Percentiles rank a stretch among this genome's conserved stretches.
Conservation (phyloP, 768 basidiomycete species). For the Daedalea quercina region DNA sequence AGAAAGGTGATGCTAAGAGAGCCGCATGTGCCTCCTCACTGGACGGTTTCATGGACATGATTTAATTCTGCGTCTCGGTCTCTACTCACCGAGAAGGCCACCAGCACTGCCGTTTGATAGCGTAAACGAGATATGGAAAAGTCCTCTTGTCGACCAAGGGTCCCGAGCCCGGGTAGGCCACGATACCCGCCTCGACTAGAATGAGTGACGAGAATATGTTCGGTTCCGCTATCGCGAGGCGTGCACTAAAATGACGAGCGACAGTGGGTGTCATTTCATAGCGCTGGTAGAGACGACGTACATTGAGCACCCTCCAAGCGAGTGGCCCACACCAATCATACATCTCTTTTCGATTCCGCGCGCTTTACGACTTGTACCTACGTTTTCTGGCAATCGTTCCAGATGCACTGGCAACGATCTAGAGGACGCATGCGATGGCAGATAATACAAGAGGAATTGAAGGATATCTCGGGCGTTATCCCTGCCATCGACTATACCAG, state of each 20-base stretch:
- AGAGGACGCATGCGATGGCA: conserved; percentile 36
- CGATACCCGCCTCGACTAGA: conserved; percentile 74
- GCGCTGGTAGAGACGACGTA: conserved; percentile 40
- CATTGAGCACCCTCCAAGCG: conserved; percentile 75
- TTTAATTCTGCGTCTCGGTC: no score
- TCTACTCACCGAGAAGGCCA: conserved; percentile 55
- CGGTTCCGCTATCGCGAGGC: conserved; percentile 59
- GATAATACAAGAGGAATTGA: conserved; percentile 63
- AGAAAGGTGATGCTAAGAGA: conserved; percentile 57
- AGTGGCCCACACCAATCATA: conserved; percentile 67
- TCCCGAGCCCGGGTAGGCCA: background rate
- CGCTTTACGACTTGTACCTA: conserved; percentile 32
- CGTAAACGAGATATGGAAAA: conserved; percentile 27
- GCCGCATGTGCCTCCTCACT: conserved; percentile 54
- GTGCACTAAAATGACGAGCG: conserved; percentile 33
- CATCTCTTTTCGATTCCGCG: conserved; percentile 33
- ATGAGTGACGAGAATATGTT: conserved; percentile 64
- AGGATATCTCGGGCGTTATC: conserved; percentile 75
- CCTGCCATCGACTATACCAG: conserved; percentile 58
- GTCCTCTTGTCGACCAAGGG: background rate
- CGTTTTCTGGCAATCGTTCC: conserved; percentile 40
- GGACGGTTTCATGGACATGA: background rate
- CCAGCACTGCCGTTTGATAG: conserved; percentile 50
- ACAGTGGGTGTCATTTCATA: no score
- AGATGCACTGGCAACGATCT: conserved; percentile 45